phyloP scores from a whole-genome alignment of 768 basidiomycete genomes.

The Tephrocybe sp. region DNA sequence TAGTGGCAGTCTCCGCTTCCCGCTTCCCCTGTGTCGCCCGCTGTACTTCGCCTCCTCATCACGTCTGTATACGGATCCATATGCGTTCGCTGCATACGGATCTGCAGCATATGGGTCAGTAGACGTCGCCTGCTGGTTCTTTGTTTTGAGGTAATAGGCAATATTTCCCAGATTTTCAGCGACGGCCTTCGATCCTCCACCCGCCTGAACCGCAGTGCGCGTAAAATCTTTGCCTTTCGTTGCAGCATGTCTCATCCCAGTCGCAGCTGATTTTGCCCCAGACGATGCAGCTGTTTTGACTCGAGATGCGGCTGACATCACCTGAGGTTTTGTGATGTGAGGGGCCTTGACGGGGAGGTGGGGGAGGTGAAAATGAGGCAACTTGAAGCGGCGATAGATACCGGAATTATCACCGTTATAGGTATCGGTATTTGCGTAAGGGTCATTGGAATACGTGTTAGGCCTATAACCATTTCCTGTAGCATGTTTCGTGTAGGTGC shows the following conservation, averaged over 20 bases:
- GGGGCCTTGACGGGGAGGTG: not conserved
- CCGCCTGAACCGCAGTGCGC: not conserved
- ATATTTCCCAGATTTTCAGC: slow-evolving; percentile 1
- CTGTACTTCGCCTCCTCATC: not conserved
- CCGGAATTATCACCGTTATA: not conserved
- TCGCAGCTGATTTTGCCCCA: too few relatives aligned
- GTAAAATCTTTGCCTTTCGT: not conserved
- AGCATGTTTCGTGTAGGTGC: not conserved
- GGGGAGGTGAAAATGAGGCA: not conserved
- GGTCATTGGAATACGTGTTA: not conserved
- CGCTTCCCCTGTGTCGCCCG: not conserved
- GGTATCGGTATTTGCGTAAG: not conserved
- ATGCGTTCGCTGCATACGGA: too few relatives aligned
- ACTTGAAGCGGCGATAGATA: not conserved
- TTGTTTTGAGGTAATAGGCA: not conserved
- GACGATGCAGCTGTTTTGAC: not conserved
- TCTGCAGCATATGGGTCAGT: too few relatives aligned
- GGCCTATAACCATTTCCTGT: not conserved
- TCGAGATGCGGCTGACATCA: not conserved
- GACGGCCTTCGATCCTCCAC: not conserved
- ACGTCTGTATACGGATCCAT: not conserved
- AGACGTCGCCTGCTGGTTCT: not conserved
- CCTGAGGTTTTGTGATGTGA: not conserved
- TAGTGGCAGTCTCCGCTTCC: not conserved
- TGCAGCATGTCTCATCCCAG: not conserved